Conservation (phyloP, 2,329 filamentous ascomycete species). For the Colletotrichum liaoningense region DNA sequence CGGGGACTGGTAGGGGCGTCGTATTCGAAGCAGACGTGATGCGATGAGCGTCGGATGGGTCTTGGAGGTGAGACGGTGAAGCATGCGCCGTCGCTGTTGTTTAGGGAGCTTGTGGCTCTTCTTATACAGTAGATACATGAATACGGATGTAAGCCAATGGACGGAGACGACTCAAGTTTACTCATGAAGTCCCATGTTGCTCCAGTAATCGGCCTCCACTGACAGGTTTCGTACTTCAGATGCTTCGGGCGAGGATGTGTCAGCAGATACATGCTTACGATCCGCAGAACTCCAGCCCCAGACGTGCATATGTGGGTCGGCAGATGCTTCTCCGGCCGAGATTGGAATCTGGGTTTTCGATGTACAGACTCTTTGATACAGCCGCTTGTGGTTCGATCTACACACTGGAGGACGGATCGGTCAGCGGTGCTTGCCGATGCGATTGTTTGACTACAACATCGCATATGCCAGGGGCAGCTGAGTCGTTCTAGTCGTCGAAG, state of each 20-base stretch:
- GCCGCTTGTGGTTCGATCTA: not conserved
- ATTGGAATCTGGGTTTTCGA: not conserved
- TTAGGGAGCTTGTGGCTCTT: not conserved
- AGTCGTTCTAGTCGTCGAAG: too few relatives aligned
- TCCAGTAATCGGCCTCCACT: too few relatives aligned
- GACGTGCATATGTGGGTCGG: not conserved
- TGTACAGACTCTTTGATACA: not conserved
- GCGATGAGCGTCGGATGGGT: not conserved
- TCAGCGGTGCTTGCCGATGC: too few relatives aligned
- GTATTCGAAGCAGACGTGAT: not conserved
- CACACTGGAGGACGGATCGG: too few relatives aligned
- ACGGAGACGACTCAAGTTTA: not conserved
- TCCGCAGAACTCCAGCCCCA: not conserved
- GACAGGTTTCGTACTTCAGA: too few relatives aligned
- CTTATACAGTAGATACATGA: not conserved
- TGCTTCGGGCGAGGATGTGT: too few relatives aligned
- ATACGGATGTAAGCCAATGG: not conserved
- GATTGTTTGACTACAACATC: too few relatives aligned
- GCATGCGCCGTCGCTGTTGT: not conserved
- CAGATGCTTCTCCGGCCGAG: not conserved
- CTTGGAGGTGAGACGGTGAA: not conserved
- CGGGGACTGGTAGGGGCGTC: not conserved
- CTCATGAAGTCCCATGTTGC: too few relatives aligned
- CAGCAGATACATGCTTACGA: not conserved
- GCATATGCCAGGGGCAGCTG: too few relatives aligned